Evolutionary conservation across 2,329 filamentous ascomycete species (phyloP).

Genomic region (Epichloe elymi): DNA sequence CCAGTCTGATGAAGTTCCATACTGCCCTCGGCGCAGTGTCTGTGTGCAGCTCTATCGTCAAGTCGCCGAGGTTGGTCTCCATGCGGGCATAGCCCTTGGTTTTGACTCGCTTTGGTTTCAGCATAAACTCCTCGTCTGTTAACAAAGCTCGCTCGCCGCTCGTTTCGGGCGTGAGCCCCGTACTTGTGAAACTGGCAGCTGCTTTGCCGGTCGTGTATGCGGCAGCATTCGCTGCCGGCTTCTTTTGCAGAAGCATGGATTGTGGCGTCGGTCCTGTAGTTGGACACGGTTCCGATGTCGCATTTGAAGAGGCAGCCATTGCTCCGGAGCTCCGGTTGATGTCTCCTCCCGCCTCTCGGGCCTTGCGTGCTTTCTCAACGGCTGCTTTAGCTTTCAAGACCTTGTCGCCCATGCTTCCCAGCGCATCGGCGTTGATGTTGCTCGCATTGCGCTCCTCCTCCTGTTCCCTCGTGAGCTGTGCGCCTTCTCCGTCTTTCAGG

Average conservation of each 20-base stretch:
- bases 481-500: constrained; percentile 66
- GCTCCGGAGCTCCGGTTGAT: constrained; percentile 39
- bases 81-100: constrained; percentile 85
- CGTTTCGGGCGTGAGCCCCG: constrained; percentile 83
- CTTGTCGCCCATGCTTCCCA: constrained; percentile 69
- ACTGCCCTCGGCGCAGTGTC: constrained; percentile 87
- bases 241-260: constrained; percentile 38
- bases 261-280: constrained; percentile 14
- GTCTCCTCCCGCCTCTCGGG: constrained; percentile 49
- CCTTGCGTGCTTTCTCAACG: constrained; percentile 76
- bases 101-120: constrained; percentile 80
- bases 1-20: constrained; percentile 88
- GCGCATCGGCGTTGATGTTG: constrained; percentile 64
- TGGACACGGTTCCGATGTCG: constrained; percentile 3
- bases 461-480: constrained; percentile 55
- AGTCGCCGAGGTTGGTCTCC: constrained; percentile 68
- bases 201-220: constrained; percentile 81
- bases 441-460: constrained; percentile 51
- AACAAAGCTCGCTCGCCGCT: constrained; percentile 75
- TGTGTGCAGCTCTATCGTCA: constrained; percentile 81
- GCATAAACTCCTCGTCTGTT: constrained; percentile 92
- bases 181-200: constrained; percentile 90
- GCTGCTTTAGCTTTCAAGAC: constrained; percentile 85
- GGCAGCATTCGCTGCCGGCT: constrained; percentile 69
- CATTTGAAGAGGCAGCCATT: constrained; percentile 22